Conservation (phyloP, 148 eudicot genomes). For the Bassia scoparia region DNA sequence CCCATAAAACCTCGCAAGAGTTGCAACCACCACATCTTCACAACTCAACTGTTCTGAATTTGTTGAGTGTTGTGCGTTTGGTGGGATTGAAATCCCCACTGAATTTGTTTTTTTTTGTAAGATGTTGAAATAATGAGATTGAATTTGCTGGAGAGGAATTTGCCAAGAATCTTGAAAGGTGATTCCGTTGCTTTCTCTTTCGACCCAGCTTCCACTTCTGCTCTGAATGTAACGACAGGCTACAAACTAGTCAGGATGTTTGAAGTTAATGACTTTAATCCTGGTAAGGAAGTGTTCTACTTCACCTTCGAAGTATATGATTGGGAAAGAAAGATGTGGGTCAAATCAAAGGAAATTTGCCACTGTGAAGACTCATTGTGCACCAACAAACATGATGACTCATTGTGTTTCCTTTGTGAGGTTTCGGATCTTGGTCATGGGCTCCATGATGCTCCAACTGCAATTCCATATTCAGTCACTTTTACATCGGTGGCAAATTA, state of each 20-base stretch:
- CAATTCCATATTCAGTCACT: slow-evolving; percentile 25
- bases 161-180: background rate
- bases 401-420: slow-evolving; percentile 21
- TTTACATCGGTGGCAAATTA: slow-evolving; percentile 18
- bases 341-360: slow-evolving; percentile 28
- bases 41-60: too few species aligned
- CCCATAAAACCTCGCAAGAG: too few species aligned
- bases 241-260: slow-evolving; percentile 23
- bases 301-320: slow-evolving; percentile 22
- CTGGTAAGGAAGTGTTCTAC: slow-evolving; percentile 21
- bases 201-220: slow-evolving; percentile 15
- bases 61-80: too few species aligned
- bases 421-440: slow-evolving; percentile 24
- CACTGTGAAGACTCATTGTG: slow-evolving; percentile 25
- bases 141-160: too few species aligned
- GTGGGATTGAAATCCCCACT: too few species aligned
- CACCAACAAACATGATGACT: slow-evolving; percentile 14
- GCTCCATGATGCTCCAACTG: slow-evolving; percentile 10
- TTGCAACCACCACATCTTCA: too few species aligned
- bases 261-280: slow-evolving; percentile 18
- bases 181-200: slow-evolving; percentile 24
- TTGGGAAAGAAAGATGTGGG: slow-evolving; percentile 23
- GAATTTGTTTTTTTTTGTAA: too few species aligned
- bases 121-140: too few species aligned
- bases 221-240: background rate